Evolutionary conservation across 768 basidiomycete genomes (phyloP).

Genomic region (Lyophyllum decastes): DNA sequence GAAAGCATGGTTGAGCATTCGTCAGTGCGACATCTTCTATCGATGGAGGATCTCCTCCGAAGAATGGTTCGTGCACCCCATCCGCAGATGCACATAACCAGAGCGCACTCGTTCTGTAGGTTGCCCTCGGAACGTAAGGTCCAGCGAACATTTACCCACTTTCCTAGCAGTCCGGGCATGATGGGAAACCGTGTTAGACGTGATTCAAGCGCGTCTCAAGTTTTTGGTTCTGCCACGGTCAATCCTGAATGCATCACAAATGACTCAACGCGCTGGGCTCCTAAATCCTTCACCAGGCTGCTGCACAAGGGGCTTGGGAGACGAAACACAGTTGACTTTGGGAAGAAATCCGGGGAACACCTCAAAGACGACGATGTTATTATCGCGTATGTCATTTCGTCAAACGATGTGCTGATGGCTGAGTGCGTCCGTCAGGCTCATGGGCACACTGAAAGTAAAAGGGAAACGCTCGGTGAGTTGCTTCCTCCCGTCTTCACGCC

Average conservation of each 20-base stretch:
- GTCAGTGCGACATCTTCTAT: not conserved
- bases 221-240: not conserved
- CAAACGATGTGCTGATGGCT: not conserved
- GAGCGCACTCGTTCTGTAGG: not conserved
- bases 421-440: not conserved
- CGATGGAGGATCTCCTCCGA: not conserved
- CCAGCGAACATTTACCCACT: not conserved
- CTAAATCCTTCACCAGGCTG: not conserved
- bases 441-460: constrained; percentile 8
- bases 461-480: constrained; percentile 6
- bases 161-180: not conserved
- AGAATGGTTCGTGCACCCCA: not conserved
- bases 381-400: constrained; percentile 5
- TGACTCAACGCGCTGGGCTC: not conserved
- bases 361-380: not conserved
- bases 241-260: not conserved
- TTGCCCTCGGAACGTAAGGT: not conserved
- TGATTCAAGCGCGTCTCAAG: not conserved
- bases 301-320: not conserved
- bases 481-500: not conserved
- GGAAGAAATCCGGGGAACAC: not conserved
- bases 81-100: not conserved
- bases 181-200: not conserved
- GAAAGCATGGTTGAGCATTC: not conserved
- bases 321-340: not conserved